Base-by-base conservation (phyloP, 2,329 filamentous ascomycete species). In the Parafenestella ontariensis region DNA sequence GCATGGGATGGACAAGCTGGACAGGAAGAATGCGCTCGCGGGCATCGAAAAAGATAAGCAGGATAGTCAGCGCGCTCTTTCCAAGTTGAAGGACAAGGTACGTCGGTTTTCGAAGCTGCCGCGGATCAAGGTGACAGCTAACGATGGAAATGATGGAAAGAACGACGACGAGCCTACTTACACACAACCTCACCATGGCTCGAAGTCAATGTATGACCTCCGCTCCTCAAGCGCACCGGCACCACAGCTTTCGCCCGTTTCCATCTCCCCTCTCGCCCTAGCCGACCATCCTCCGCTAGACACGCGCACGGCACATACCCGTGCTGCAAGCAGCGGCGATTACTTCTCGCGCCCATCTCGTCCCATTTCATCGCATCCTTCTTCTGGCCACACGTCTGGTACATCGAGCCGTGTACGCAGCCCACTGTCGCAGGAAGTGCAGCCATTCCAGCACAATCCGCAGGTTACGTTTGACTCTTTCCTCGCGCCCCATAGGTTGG, bases 381-480 rank as follows among this genome's bases (percentile, higher is more conserved):
- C 36, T 17, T 52, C 46, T 5, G 37, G 26, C 3, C 41, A 28
- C 10, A 41, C 33, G 7, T 45, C 49, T n/a, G 41, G 40, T 10
- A 33, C 21, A 15, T 51, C 56, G 4, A 51, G 21, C n/a, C 58
- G 49, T 10, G 43, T 55, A 3, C 53, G 54, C 20, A 68, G 67
- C 36, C 59, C 60, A 0, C 26, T 65, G 7, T 26, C 48, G 3
- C 45, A 47, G 2, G 54, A 59, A 29, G 36, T 46, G 4, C 36
- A 15, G 0, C 41, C 31, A 7, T 64, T 54, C 36, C 43, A 56
- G 15, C 29, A 24, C n/a, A 56, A 60, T 17, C 56, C 57, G 8
- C 48, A 58, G 10, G 20, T 59, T 2, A 72, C 70, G 0, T 72
- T 72, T 36, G 69, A 73, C 21, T 18, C 47, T 1, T 68, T 73